Conservation (phyloP, 1,284 basidiomycete species). For the Heterobasidion irregulare region DNA sequence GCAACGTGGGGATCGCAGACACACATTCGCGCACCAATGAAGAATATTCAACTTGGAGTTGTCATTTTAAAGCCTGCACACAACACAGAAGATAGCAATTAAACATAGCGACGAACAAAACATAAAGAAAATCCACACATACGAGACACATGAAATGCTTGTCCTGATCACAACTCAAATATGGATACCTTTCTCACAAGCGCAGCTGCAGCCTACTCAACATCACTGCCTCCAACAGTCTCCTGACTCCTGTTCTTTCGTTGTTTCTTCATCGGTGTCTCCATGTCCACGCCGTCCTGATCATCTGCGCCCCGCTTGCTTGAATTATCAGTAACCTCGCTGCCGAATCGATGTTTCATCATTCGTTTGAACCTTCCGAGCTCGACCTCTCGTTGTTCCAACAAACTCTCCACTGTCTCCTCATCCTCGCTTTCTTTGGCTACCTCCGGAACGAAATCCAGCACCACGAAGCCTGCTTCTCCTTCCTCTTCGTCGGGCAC, state of each 20-base stretch:
- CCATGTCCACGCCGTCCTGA: slow-evolving; percentile 13
- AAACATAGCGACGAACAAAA: neutral
- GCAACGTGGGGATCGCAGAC: neutral
- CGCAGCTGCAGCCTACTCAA: slow-evolving; percentile 10
- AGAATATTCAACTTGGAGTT: neutral
- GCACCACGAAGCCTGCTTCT: slow-evolving; percentile 5
- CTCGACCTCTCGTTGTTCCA: slow-evolving; percentile 10
- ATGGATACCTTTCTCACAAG: slow-evolving; percentile 6
- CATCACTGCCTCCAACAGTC: slow-evolving; percentile 1
- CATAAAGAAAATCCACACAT: slow-evolving; percentile 1
- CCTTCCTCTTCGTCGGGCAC: slow-evolving; percentile 3
- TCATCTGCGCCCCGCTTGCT: slow-evolving; percentile 14
- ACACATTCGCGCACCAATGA: neutral
- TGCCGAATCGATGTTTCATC: slow-evolving; percentile 13
- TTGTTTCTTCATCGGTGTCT: slow-evolving; percentile 7
- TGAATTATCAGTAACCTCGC: slow-evolving; percentile 25
- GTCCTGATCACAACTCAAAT: neutral
- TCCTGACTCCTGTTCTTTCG: neutral
- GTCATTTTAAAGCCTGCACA: neutral
- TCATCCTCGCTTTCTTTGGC: slow-evolving; percentile 12
- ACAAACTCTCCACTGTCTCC: slow-evolving; percentile 9
- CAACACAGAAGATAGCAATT: neutral
- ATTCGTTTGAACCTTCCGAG: slow-evolving; percentile 1
- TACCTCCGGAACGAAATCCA: neutral
- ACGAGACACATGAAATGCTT: neutral